Evolutionary conservation across 352 stramenopile species (phyloP).

Genomic region (Phytophthora cactorum): DNA sequence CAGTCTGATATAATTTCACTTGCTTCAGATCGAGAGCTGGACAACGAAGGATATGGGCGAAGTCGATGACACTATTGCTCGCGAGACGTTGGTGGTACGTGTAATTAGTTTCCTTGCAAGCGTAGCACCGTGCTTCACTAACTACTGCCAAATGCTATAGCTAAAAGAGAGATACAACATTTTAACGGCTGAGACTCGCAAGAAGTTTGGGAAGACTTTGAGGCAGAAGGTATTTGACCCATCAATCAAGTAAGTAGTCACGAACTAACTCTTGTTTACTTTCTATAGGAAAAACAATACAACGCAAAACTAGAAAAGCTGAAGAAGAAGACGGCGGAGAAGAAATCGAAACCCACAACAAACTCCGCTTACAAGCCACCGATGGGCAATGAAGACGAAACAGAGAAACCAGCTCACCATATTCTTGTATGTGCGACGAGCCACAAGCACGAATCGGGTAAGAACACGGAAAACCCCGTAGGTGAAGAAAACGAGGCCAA

Average conservation of each 20-base stretch:
- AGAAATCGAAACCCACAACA: constrained; percentile 5
- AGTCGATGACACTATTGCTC: constrained; percentile 15
- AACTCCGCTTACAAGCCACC: neutral
- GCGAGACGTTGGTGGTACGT: constrained; percentile 19
- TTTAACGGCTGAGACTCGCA: constrained; percentile 15
- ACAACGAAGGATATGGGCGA: constrained; percentile 14
- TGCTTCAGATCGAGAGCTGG: constrained; percentile 20
- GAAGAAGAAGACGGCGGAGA: constrained; percentile 13
- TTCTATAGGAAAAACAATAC: constrained; percentile 30
- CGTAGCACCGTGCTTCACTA: neutral
- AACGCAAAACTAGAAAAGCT: constrained; percentile 26
- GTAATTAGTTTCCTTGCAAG: constrained; percentile 1
- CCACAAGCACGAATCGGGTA: neutral
- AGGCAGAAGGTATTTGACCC: constrained; percentile 31
- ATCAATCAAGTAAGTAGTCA: constrained; percentile 22
- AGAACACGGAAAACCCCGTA: neutral
- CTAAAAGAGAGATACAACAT: constrained; percentile 31
- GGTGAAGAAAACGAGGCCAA: constrained; percentile 5
- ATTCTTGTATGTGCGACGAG: constrained; percentile 8
- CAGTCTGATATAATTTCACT: neutral
- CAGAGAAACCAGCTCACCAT: neutral
- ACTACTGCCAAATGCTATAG: constrained; percentile 14
- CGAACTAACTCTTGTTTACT: neutral
- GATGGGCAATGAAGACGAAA: neutral
- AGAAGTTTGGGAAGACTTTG: constrained; percentile 35